phyloP scores from a whole-genome alignment of 2,329 filamentous ascomycete genomes.

The Cercospora sp. region DNA sequence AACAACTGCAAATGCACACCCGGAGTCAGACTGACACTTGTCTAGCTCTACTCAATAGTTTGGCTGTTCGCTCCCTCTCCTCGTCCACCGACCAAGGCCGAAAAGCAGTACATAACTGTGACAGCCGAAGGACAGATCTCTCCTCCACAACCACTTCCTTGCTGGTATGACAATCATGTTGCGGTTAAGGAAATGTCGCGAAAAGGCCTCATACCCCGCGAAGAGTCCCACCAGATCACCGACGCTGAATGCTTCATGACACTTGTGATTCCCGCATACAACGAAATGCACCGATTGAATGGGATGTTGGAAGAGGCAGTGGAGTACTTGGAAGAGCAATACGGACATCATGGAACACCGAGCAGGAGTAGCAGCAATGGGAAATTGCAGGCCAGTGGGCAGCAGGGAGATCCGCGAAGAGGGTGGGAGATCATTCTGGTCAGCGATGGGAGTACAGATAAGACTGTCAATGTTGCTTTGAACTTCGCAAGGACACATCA shows the following conservation, averaged over 20 bases:
- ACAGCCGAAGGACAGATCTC: conserved; percentile 62
- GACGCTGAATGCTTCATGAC: conserved; percentile 81
- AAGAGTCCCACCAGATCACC: conserved; percentile 63
- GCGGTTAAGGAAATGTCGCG: conserved; percentile 53
- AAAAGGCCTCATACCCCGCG: conserved; percentile 34
- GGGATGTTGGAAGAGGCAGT: conserved; percentile 90
- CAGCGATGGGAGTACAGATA: conserved; percentile 84
- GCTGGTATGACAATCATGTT: conserved; percentile 81
- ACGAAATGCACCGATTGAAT: conserved; percentile 80
- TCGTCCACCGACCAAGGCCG: conserved; percentile 69
- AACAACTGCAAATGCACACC: no score
- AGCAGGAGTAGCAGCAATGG: conserved; percentile 37
- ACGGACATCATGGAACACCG: conserved; percentile 45
- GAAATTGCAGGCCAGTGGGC: conserved; percentile 32
- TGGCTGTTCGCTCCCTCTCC: conserved; percentile 74
- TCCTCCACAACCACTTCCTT: conserved; percentile 64
- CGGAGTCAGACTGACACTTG: background rate
- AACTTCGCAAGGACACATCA: conserved; percentile 73
- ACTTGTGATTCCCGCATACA: conserved; percentile 92
- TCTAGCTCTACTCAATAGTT: conserved; percentile 9
- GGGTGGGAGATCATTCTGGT: conserved; percentile 94
- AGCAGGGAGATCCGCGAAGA: conserved; percentile 33
- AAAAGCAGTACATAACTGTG: conserved; percentile 83
- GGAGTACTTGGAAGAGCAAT: conserved; percentile 75
- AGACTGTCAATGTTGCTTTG: conserved; percentile 76